A percentile compares a stretch with the other conserved stretches of the same genome.
Evolutionary conservation across 1,139 yeast genomes (phyloP).

Genomic region (Debaryomyces sp.): DNA sequence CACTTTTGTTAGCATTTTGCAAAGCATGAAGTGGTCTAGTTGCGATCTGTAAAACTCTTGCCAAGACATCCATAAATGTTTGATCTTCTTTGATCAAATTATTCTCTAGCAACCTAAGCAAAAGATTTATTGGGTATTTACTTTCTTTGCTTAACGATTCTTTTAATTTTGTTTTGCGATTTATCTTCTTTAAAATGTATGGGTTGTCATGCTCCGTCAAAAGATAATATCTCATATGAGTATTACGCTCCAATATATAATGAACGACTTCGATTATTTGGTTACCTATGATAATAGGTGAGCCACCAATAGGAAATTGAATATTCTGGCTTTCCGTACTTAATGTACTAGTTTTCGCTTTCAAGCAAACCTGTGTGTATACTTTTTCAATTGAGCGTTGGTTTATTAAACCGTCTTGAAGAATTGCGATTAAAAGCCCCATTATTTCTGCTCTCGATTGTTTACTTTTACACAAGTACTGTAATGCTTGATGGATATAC

Average conservation of each 20-base stretch:
- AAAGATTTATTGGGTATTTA: conserved; percentile 72
- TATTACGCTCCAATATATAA: conserved; percentile 68
- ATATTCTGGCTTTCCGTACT: conserved; percentile 17
- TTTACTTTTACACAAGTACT: conserved; percentile 71
- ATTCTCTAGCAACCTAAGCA: conserved; percentile 65
- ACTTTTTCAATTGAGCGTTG: conserved; percentile 65
- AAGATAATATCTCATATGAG: conserved; percentile 73
- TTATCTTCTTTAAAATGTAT: conserved; percentile 48
- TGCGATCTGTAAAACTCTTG: conserved; percentile 74
- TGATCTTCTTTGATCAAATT: conserved; percentile 70
- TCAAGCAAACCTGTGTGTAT: conserved; percentile 55
- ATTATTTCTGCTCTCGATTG: conserved; percentile 81
- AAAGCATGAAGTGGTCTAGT: conserved; percentile 69
- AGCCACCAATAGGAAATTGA: conserved; percentile 61
- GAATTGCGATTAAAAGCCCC: conserved; percentile 64
- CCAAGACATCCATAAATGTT: conserved; percentile 72
- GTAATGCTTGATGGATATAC: conserved; percentile 65
- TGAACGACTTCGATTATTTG: conserved; percentile 80
- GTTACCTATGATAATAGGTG: conserved; percentile 71
- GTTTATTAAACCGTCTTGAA: conserved; percentile 73
- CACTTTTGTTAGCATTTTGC: conserved; percentile 27
- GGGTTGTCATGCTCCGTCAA: conserved; percentile 79
- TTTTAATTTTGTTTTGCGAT: conserved; percentile 41
- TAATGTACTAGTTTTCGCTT: conserved; percentile 24
- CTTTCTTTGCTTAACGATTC: conserved; percentile 44